Evolutionary conservation across 257 asterid genomes (phyloP), one percentile per base, ranked within the genome.

Genomic region (Catharanthus roseus): DNA sequence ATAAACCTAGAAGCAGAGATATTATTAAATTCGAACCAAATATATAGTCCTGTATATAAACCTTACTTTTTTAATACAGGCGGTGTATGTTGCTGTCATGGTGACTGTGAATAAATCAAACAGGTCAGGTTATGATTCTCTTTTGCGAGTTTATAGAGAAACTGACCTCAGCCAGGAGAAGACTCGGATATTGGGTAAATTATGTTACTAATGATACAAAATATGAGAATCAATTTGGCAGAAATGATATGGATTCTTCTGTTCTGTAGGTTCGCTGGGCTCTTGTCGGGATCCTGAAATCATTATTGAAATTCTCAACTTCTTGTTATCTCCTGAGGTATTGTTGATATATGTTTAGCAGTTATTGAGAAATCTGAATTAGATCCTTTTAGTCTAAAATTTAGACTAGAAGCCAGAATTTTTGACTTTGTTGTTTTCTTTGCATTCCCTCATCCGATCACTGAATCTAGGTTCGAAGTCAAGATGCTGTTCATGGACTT

Each of bases 111-210:
- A 70, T 61, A 82, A 81, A 87, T 86, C 96, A 72, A 80, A 89
- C 80, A 88, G 91, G 84, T 88, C 83, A 64, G 86, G 86, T 16
- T 95, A 81, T 76, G 96, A 95, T 21, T 86, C 96, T 75, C 96
- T 95, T 51, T 82, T 95, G 72, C 87, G 74, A 66, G 56, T 91
- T 42, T 95, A 95, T 68, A 77, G 96, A 76, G 99, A 88, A 85
- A 79, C 95, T 44, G 99, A 91, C 75, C 97, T 91, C 80, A 95
- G 97, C 87, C 95, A 91, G 87, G 99, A 89, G 84, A 95, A 95
- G 83, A 89, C 93, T 5, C 85, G 96, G 64, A 85, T 95, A 76
- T 80, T 90, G 85, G 90, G 97, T 92, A 57, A 56, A 49, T 72
- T 45, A 5, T 63, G 60, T 49, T 58, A 58, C 38, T 45, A 33